A percentile compares a stretch with the other conserved stretches of the same genome.
Evolutionary conservation across 1,284 basidiomycete species (phyloP).

Genomic region (Pholiota adiposa): DNA sequence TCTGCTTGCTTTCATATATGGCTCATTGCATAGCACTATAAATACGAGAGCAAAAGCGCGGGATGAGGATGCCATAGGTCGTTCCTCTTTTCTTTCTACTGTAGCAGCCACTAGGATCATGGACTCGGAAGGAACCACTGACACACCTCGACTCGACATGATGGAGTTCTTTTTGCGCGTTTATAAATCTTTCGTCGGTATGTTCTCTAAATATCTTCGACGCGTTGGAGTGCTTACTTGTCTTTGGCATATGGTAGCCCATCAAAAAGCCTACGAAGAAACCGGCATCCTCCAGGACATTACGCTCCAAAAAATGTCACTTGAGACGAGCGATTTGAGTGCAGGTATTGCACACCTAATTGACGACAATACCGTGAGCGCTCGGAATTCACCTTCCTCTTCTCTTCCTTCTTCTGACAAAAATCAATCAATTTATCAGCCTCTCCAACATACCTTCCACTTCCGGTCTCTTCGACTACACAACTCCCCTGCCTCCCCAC

Average conservation of each 20-base stretch:
- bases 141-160: too few relatives aligned
- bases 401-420: background rate
- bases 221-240: background rate
- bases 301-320: background rate
- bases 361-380: background rate
- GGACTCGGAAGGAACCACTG: too few relatives aligned
- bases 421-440: background rate
- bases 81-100: too few relatives aligned
- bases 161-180: too few relatives aligned
- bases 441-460: background rate
- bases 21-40: too few relatives aligned
- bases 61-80: too few relatives aligned
- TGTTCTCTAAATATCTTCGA: background rate
- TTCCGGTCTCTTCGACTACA: background rate
- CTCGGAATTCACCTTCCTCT: background rate
- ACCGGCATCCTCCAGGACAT: background rate
- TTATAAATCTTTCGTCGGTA: too few relatives aligned
- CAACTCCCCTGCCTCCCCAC: background rate
- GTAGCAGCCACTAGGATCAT: too few relatives aligned
- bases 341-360: too few relatives aligned
- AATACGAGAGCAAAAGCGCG: too few relatives aligned
- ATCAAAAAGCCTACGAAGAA: background rate
- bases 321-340: too few relatives aligned
- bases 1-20: too few relatives aligned
- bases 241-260: background rate